Percentiles rank a stretch among this genome's conserved stretches.
Conservation (phyloP, 2,329 filamentous ascomycete species). For the Didymellaceae sp. region DNA sequence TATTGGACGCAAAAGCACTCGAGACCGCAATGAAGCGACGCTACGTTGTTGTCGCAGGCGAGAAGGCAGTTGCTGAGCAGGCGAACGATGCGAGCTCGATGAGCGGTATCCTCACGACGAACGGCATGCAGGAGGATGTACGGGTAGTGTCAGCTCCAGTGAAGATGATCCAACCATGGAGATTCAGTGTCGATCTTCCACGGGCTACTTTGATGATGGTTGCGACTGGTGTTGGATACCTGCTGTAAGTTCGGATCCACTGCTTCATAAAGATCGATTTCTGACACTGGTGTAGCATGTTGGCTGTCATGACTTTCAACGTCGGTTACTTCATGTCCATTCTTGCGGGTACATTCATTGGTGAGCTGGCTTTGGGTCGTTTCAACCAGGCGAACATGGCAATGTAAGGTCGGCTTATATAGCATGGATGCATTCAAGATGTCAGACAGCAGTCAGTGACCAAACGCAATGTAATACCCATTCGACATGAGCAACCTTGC, state of each 20-base stretch:
- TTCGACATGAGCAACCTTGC: neutral
- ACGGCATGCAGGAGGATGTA: conserved; percentile 82
- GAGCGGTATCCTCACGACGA: conserved; percentile 70
- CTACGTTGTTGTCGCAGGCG: conserved; percentile 76
- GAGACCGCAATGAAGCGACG: conserved; percentile 74
- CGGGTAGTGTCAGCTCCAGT: conserved; percentile 70
- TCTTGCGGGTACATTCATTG: conserved; percentile 81
- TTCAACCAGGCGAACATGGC: conserved; percentile 55
- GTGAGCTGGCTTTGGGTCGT: conserved; percentile 80
- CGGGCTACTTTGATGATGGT: conserved; percentile 74
- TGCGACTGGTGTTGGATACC: conserved; percentile 78
- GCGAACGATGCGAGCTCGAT: conserved; percentile 64
- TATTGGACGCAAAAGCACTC: conserved; percentile 70
- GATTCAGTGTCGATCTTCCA: conserved; percentile 78
- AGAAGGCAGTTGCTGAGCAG: conserved; percentile 64
- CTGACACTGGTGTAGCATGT: conserved; percentile 68
- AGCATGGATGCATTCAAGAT: neutral
- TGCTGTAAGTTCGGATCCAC: conserved; percentile 70
- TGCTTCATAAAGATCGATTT: neutral
- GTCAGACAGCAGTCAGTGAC: neutral
- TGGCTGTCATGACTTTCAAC: conserved; percentile 90
- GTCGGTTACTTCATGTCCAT: conserved; percentile 84
- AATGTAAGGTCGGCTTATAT: conserved; percentile 27
- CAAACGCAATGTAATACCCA: neutral
- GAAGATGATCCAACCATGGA: conserved; percentile 70